These are phyloP conservation scores for Populus euphratica DNA, from an alignment of 345 rosid species.

Conservation along the genomic window DNA sequence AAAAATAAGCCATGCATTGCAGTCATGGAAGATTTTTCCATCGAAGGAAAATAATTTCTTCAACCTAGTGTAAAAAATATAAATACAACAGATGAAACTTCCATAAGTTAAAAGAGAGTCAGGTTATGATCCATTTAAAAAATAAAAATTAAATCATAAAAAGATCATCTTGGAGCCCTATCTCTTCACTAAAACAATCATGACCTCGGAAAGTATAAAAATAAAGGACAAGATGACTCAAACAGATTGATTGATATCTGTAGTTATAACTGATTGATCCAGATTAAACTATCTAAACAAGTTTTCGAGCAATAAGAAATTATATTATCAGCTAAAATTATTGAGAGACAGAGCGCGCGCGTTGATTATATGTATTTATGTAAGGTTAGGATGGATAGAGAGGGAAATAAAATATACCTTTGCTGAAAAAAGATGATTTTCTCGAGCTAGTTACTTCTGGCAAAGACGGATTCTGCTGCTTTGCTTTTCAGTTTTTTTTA, in stretches of 20 bases:
- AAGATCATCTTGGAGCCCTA: background rate
- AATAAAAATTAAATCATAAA: background rate
- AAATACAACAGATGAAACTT: background rate
- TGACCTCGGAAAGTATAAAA: background rate
- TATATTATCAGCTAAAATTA: background rate
- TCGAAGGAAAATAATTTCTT: background rate
- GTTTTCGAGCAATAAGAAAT: background rate
- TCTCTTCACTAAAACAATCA: background rate
- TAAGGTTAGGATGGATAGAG: background rate
- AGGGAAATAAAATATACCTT: background rate
- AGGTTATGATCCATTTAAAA: background rate
- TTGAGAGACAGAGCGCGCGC: no score
- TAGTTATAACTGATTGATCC: background rate
- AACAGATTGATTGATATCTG: background rate
- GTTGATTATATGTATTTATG: background rate
- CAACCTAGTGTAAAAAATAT: conserved; percentile 1
- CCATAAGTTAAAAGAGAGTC: background rate
- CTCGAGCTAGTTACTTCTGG: no score
- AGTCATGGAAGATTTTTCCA: background rate
- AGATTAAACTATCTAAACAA: background rate
- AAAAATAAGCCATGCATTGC: background rate
- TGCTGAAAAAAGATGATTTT: background rate
- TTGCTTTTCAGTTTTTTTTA: background rate
- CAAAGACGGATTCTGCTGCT: background rate
- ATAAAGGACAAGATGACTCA: background rate